These are phyloP conservation scores for Helminthosporium solani DNA, from an alignment of 2,329 filamentous ascomycete species.

Conservation along the genomic window DNA sequence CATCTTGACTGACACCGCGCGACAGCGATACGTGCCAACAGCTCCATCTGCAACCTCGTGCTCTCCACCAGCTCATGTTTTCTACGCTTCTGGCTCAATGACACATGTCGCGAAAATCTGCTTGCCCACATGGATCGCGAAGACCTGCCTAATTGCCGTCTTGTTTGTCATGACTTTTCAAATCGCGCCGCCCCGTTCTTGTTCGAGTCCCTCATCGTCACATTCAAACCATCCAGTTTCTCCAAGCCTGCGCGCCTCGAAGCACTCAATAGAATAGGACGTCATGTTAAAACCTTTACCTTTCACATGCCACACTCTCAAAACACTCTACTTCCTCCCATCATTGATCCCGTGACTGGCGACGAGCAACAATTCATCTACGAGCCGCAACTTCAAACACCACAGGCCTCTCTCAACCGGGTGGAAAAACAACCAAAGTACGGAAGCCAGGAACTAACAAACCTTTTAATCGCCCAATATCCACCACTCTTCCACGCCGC, in stretches of 20 bases:
- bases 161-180: conserved; percentile 69
- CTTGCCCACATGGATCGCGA: conserved; percentile 44
- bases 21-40: conserved; percentile 47
- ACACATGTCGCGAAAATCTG: conserved; percentile 48
- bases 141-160: conserved; percentile 56
- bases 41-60: conserved; percentile 52
- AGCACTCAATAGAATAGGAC: conserved; percentile 74
- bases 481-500: conserved; percentile 86
- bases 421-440: conserved; percentile 70
- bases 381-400: conserved; percentile 66
- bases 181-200: conserved; percentile 68
- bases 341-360: conserved; percentile 75
- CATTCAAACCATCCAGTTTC: conserved; percentile 73
- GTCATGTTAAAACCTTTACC: conserved; percentile 73
- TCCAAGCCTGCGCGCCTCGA: conserved; percentile 71
- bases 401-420: conserved; percentile 51
- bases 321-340: conserved; percentile 81
- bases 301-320: conserved; percentile 75
- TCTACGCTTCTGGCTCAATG: conserved; percentile 52
- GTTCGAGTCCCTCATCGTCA: conserved; percentile 68
- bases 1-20: background rate
- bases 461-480: conserved; percentile 82
- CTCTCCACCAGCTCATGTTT: conserved; percentile 52
- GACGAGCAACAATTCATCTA: conserved; percentile 80
- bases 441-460: conserved; percentile 73